A percentile compares a stretch with the other conserved stretches of the same genome.
Conservation (phyloP, 805 yeast genomes). For the Lipomyces sp. region DNA sequence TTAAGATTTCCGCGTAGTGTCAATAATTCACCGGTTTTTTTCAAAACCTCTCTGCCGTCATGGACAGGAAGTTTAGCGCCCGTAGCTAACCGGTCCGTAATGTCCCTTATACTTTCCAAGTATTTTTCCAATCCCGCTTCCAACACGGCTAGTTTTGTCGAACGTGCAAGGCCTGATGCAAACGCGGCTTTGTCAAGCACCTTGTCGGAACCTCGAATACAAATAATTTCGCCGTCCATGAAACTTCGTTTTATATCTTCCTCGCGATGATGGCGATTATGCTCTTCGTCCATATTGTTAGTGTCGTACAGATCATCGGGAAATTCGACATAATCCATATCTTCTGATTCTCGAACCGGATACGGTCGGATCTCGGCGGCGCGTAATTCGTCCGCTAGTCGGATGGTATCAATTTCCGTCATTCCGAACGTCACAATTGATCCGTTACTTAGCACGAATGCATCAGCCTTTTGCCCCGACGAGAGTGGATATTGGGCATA, state of each 20-base stretch:
- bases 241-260: conserved; percentile 46
- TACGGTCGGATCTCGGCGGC: conserved; percentile 56
- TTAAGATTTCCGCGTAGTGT: conserved; percentile 81
- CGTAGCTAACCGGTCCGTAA: conserved; percentile 67
- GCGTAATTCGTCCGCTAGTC: conserved; percentile 47
- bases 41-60: conserved; percentile 61
- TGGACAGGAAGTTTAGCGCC: conserved; percentile 60
- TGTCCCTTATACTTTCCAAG: conserved; percentile 62
- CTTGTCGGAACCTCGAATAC: conserved; percentile 60
- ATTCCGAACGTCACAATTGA: conserved; percentile 85
- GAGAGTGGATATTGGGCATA: conserved; percentile 53
- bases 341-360: conserved; percentile 71
- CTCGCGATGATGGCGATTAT: conserved; percentile 17
- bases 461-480: conserved; percentile 52
- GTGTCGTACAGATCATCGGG: conserved; percentile 33
- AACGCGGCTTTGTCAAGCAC: conserved; percentile 83
- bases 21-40: conserved; percentile 74
- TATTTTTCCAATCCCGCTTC: conserved; percentile 75
- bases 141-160: conserved; percentile 80
- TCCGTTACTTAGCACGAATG: conserved; percentile 75
- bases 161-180: conserved; percentile 83
- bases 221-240: conserved; percentile 71
- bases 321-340: conserved; percentile 73
- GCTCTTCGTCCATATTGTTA: conserved; percentile 22
- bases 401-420: conserved; percentile 56